A percentile compares a stretch with the other conserved stretches of the same genome.
Conservation (phyloP, 2,329 filamentous ascomycete genomes). For the Rhynchosporium graminicola region DNA sequence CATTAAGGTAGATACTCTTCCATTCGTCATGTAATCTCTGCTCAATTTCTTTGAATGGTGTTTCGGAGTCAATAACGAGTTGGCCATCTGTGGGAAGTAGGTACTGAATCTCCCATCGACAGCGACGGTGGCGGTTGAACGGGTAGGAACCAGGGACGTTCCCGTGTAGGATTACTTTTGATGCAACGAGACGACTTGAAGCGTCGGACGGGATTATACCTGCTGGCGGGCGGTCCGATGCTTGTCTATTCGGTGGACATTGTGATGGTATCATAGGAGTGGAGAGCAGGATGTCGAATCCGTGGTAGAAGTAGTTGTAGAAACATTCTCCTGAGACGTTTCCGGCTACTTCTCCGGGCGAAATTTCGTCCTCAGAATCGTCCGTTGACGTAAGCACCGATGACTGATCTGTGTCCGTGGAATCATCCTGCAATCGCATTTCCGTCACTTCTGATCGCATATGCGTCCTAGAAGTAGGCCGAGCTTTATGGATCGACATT, state of each 20-base stretch:
- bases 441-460: conserved; percentile 46
- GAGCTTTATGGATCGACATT: conserved; percentile 78
- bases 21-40: conserved; percentile 67
- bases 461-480: conserved; percentile 54
- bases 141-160: conserved; percentile 96
- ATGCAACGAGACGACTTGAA: conserved; percentile 74
- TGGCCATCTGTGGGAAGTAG: conserved; percentile 48
- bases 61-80: conserved; percentile 55
- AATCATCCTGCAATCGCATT: conserved; percentile 49
- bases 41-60: conserved; percentile 73
- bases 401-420: conserved; percentile 74
- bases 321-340: conserved; percentile 75
- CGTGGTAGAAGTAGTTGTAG: conserved; percentile 96
- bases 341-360: conserved; percentile 57
- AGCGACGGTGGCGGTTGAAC: conserved; percentile 91
- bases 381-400: conserved; percentile 72
- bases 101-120: conserved; percentile 78
- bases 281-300: conserved; percentile 92
- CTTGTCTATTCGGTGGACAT: conserved; percentile 55
- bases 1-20: conserved; percentile 63
- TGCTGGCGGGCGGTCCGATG: conserved; percentile 30
- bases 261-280: conserved; percentile 67
- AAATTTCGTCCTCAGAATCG: conserved; percentile 64
- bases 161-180: conserved; percentile 89
- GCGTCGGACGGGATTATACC: conserved; percentile 32